Base-by-base conservation (phyloP, 2,329 filamentous ascomycete genomes). In the Rhynchosporium secalis region DNA sequence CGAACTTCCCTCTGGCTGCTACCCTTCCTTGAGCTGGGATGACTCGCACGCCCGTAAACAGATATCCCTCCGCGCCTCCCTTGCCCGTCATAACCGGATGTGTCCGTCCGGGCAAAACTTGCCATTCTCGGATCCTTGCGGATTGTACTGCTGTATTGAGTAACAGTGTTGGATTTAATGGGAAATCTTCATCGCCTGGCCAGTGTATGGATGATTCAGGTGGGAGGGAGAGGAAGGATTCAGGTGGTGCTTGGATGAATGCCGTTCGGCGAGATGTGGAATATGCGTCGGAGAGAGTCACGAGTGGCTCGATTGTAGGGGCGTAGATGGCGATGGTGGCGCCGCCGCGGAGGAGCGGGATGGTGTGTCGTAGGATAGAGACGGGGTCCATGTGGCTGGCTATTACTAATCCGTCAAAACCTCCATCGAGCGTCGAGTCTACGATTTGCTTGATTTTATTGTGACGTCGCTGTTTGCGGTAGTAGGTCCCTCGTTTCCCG, bases 81-180 rank as follows among this genome's bases (percentile, higher is more conserved):
- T 85, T 83, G 43, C 87, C 87, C 63, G 91, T 96, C 95, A 99
- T 99, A 60, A 96, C 76, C 6, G 95, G 95, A 78, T 99, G 95
- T 58, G 95, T 98, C 59, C 95, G 81, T 0, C 92, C 91, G 0
- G 95, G 95, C 52, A 99, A 76, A 1, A 97, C 93, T 78, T 99
- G 95, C 91, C 92, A 98, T 58, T 85, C 81, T 65, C 90, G 83
- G 4, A 90, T 87, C 13, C 91, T 82, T 54, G 88, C 90, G 2
- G 88, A 95, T 77, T 98, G 93, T 58, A 99, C 80, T 12, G 83
- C 86, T 0, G 91, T 87, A 0, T 88, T 91, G 0, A 98, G 82
- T 3, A 99, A 75, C 57, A 96, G 77, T 2, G 91, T 90, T 0
- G 95, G 95, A 73, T 99, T 95, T 13, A 97, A 76, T 0, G 92